phyloP scores from a whole-genome alignment of 2,329 filamentous ascomycete genomes.

The Orbilia ellipsospora region DNA sequence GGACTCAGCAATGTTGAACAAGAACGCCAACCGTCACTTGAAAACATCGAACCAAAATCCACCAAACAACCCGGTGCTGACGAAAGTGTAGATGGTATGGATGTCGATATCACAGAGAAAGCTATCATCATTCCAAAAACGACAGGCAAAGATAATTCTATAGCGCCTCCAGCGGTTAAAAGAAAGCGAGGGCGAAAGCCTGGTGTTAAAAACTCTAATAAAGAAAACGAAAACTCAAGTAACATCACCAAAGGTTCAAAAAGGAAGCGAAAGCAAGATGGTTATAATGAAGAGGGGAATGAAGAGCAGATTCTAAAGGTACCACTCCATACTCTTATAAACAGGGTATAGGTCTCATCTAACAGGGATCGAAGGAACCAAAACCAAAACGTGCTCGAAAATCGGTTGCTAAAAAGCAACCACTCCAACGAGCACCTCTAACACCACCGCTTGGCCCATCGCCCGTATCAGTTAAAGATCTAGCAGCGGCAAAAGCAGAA shows the following conservation, averaged over 20 bases:
- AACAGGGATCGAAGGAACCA: neutral
- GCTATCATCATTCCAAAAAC: neutral
- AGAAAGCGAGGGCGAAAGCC: slow-evolving; percentile 33
- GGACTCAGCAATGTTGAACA: too few species aligned
- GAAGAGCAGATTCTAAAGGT: neutral
- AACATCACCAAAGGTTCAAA: slow-evolving; percentile 7
- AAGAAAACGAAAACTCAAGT: neutral
- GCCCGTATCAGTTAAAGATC: slow-evolving; percentile 5
- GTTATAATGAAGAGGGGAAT: neutral
- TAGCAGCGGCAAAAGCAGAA: slow-evolving; percentile 1
- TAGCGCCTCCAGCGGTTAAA: neutral
- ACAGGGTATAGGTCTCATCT: too few species aligned
- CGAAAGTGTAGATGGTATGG: neutral
- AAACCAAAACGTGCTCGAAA: slow-evolving; percentile 25
- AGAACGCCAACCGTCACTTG: too few species aligned
- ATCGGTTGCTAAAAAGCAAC: slow-evolving; percentile 1
- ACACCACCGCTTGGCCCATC: slow-evolving; percentile 27
- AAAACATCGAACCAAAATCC: too few species aligned
- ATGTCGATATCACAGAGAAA: neutral
- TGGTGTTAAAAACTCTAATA: slow-evolving; percentile 3
- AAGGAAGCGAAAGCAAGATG: slow-evolving; percentile 3
- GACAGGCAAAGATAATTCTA: neutral
- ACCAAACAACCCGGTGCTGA: too few species aligned
- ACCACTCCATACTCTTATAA: too few species aligned
- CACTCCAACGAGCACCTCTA: neutral